A percentile compares a stretch with the other conserved stretches of the same genome.
Conservation (phyloP, 2,329 filamentous ascomycete species). For the Botrytis cinerea region DNA sequence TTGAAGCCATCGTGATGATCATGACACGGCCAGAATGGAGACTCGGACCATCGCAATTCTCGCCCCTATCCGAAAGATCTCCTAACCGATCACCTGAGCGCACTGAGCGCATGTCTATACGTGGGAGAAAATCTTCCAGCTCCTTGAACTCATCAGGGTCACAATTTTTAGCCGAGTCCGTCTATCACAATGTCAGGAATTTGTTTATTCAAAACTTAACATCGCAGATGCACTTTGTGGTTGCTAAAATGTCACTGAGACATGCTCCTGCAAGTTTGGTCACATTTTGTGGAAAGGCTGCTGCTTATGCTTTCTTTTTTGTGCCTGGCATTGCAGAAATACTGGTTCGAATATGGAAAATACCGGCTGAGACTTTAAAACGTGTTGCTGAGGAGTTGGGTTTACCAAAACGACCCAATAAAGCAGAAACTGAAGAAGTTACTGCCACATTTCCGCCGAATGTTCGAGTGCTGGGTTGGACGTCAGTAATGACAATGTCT, state of each 20-base stretch:
- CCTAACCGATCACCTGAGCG: conserved; percentile 35
- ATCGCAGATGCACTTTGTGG: conserved; percentile 69
- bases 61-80: conserved; percentile 50
- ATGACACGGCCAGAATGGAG: conserved; percentile 74
- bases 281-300: conserved; percentile 71
- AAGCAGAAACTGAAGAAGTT: conserved; percentile 44
- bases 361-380: conserved; percentile 58
- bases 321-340: conserved; percentile 71
- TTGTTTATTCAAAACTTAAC: conserved; percentile 69
- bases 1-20: conserved; percentile 69
- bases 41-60: conserved; percentile 58
- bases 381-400: conserved; percentile 63
- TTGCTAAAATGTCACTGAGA: conserved; percentile 71
- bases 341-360: conserved; percentile 65
- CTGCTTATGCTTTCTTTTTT: conserved; percentile 74
- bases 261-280: conserved; percentile 58
- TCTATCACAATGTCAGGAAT: conserved; percentile 71
- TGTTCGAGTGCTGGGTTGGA: conserved; percentile 62
- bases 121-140: conserved; percentile 45
- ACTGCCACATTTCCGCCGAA: conserved; percentile 45
- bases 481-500: conserved; percentile 57
- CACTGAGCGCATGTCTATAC: conserved; percentile 33
- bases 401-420: conserved; percentile 55
- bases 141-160: conserved; percentile 61
- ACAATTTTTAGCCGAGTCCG: conserved; percentile 68